A percentile compares a stretch with the other conserved stretches of the same genome.
Evolutionary conservation across 768 basidiomycete genomes (phyloP).

Genomic region (Collybia sordida): DNA sequence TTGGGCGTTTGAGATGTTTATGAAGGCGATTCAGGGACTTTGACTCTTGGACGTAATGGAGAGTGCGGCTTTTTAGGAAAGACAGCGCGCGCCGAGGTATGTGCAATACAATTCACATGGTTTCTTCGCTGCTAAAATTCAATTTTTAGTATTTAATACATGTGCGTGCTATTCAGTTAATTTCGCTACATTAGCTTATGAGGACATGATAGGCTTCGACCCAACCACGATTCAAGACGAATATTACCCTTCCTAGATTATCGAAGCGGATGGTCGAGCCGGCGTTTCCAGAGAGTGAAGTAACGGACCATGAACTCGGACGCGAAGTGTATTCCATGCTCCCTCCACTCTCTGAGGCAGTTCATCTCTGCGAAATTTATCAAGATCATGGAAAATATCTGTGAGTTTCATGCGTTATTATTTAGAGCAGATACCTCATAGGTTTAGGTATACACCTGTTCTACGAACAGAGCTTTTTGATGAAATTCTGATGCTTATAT

Average conservation of each 20-base stretch:
- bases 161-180: slow-evolving; percentile 29
- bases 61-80: slow-evolving; percentile 59
- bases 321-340: slow-evolving; percentile 45
- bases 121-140: not conserved
- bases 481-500: slow-evolving; percentile 52
- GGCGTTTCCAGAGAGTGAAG: slow-evolving; percentile 30
- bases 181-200: not conserved
- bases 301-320: slow-evolving; percentile 34
- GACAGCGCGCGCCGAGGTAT: slow-evolving; percentile 69
- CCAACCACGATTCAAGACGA: slow-evolving; percentile 15
- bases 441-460: slow-evolving; percentile 51
- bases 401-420: slow-evolving; percentile 31
- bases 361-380: slow-evolving; percentile 62
- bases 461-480: slow-evolving; percentile 56
- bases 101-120: slow-evolving; percentile 8
- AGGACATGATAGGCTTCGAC: slow-evolving; percentile 19
- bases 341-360: slow-evolving; percentile 59
- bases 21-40: slow-evolving; percentile 40
- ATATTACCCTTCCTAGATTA: slow-evolving; percentile 20
- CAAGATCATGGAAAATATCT: slow-evolving; percentile 59
- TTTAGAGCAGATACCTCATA: not conserved
- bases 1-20: not conserved
- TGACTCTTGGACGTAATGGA: slow-evolving; percentile 54
- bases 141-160: slow-evolving; percentile 53
- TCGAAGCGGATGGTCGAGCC: slow-evolving; percentile 38